Evolutionary conservation across 371 early-diverging fungal species (phyloP), one percentile per base, ranked within the genome.

Genomic region (Mortierella sp.): DNA sequence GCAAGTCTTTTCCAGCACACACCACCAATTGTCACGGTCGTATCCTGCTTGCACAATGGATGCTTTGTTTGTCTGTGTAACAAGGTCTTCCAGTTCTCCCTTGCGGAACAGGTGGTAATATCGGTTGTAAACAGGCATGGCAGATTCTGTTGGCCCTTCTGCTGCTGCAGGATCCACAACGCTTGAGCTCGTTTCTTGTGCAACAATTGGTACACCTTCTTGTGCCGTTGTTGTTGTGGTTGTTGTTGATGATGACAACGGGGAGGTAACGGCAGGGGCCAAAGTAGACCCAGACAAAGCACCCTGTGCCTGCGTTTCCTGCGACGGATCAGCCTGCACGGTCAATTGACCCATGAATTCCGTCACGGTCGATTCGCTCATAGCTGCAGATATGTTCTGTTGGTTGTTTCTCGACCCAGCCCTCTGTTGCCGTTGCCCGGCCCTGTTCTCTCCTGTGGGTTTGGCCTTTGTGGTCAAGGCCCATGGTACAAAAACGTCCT

Each of bases 401-500:
- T 31, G 48, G 54, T 66, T 64, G 14, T 60, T 78, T 58, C 59
- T 64, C 48, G 62, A 69, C 52, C 50, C 56, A 10, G 55, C 60
- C 0, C 68, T 61, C 23, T 73, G 73, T 2, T 67, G 54, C 58
- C 66, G 67, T 21, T 61, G 67, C 18, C 43, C 49, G 23, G 63
- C 53, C 28, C 47, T 81, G 70, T 46, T 34, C 4, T 34, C 45
- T 38, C 61, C 72, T 58, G 55, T 65, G 27, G 79, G 58, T 23
- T 67, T 58, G 60, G 50, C 67, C 24, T 72, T 82, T 52, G 82
- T 81, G 42, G 88, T 82, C 47, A 89, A 61, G 8, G 83, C 87
- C 98, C 98, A 98, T 13, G 96, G 95, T 6, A 98, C 97, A 81
- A 96, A 89, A 1, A 95, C 94, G 71, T 98, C 98, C 80, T 96